Evolutionary conservation across 2,329 filamentous ascomycete genomes (phyloP), one percentile per base, ranked within the genome.

Genomic region (Exophiala alcalophila): DNA sequence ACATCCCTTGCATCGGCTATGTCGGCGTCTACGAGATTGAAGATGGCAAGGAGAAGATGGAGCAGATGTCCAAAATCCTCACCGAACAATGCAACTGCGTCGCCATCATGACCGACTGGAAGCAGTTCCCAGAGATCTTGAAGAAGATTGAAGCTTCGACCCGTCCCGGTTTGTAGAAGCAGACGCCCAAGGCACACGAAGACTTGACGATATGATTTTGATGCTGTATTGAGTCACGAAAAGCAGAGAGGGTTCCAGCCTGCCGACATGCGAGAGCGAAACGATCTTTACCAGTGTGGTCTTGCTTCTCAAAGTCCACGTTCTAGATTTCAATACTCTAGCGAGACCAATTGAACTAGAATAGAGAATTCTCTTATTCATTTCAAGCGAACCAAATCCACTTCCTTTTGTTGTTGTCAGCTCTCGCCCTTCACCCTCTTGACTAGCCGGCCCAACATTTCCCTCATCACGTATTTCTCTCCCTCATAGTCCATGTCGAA

Each of bases 1-100:
- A 80, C 39, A 92, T 95, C 60, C 84, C 80, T 51, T 81, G 85
- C 51, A 81, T 95, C 57, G 89, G 81, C 44, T 95, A 95, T 65
- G 85, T 92, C 18, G 89, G 89, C 26, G 85, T 84, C 50, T 92
- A 94, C 67, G 69, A 71, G 36, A 68, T 70, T 14, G 74, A 75
- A 33, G 77, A 84, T 65, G 70, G 77, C 66, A 71, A 76, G 40
- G 77, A 83, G 66, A 87, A 88, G 80, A 71, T 76, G 42, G 77
- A 84, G 65, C 86, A 89, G 80, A 66, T 88, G 60, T 71, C 59
- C n/a, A 78, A 83, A n/a, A 73, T 79, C 2, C 83, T 83, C 14
- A 81, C 77, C 36, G 71, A 74, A 48, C 66, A 81, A 47, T 53
- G 49, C 50, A 57, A 57, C 23, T 52, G 47, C n/a, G 36, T 44